A percentile compares a stretch with the other conserved stretches of the same genome.
Conservation (phyloP, 2,329 filamentous ascomycete genomes). For the Paecilomyces sp. region DNA sequence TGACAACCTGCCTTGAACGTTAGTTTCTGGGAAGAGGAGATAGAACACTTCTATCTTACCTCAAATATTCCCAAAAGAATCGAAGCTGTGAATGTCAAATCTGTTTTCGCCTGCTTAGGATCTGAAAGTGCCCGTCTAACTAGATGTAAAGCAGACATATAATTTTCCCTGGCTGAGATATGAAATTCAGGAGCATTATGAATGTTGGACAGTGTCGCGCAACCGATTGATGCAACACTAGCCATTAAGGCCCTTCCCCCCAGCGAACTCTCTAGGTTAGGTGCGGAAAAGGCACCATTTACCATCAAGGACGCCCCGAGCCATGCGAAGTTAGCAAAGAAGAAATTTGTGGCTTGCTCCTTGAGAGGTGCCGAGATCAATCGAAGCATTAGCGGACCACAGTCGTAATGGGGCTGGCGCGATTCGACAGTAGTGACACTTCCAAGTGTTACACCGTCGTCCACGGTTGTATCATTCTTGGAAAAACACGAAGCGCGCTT, state of each 20-base stretch:
- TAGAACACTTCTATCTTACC: slow-evolving; percentile 30
- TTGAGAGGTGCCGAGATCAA: not conserved
- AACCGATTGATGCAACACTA: slow-evolving; percentile 51
- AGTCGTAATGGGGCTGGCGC: not conserved
- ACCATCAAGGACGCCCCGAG: slow-evolving; percentile 20
- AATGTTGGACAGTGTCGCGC: slow-evolving; percentile 52
- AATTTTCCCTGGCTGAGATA: slow-evolving; percentile 45
- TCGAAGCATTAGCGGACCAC: not conserved
- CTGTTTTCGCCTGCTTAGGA: slow-evolving; percentile 25
- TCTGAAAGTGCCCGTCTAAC: slow-evolving; percentile 26
- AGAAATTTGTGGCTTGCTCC: slow-evolving; percentile 25
- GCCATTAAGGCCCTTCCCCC: slow-evolving; percentile 31
- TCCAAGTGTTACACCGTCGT: not conserved
- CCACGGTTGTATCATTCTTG: slow-evolving; percentile 2
- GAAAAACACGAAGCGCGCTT: slow-evolving; percentile 5
- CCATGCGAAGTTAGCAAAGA: slow-evolving; percentile 26
- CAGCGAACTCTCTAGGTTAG: slow-evolving; percentile 10
- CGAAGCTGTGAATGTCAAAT: slow-evolving; percentile 46
- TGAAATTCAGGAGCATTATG: slow-evolving; percentile 41
- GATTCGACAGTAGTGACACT: not conserved
- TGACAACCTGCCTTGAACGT: slow-evolving; percentile 23
- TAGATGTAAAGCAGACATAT: slow-evolving; percentile 47
- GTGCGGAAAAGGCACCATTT: slow-evolving; percentile 15
- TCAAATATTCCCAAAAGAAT: slow-evolving; percentile 57
- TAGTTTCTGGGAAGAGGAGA: slow-evolving; percentile 1